These are phyloP conservation scores for Ceratobasidium sp. DNA, from an alignment of 1,284 basidiomycete genomes.

Conservation along the genomic window DNA sequence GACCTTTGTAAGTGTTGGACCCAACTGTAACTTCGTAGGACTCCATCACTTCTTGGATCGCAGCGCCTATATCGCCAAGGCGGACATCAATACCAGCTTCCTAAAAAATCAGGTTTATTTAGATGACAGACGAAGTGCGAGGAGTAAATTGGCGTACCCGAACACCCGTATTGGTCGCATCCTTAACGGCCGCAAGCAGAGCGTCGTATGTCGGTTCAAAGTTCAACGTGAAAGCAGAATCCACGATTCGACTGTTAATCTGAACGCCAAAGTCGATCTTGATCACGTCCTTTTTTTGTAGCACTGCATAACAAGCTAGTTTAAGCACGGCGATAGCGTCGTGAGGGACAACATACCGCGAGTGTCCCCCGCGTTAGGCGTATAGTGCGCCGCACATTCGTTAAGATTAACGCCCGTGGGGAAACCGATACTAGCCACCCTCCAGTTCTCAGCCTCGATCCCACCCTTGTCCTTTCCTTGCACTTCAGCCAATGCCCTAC, in stretches of 20 bases:
- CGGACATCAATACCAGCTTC: conserved; percentile 97
- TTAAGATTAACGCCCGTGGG: conserved; percentile 97
- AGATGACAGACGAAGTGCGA: conserved; percentile 25
- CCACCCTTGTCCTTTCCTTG: conserved; percentile 67
- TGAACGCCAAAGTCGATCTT: conserved; percentile 99
- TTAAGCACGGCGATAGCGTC: neutral
- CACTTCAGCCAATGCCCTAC: conserved; percentile 82
- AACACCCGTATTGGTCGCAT: conserved; percentile 92
- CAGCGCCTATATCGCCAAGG: conserved; percentile 91
- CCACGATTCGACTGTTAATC: conserved; percentile 92
- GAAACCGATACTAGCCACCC: conserved; percentile 82
- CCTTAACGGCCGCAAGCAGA: conserved; percentile 90
- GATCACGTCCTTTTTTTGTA: conserved; percentile 87
- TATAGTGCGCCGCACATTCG: conserved; percentile 96
- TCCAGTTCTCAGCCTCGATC: conserved; percentile 64
- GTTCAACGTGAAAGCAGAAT: conserved; percentile 94
- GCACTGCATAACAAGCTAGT: conserved; percentile 64
- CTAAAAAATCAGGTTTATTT: conserved; percentile 60
- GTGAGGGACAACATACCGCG: conserved; percentile 64
- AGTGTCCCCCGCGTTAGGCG: conserved; percentile 95
- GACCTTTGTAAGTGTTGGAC: conserved; percentile 88
- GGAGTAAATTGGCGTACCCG: conserved; percentile 64
- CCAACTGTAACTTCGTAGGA: conserved; percentile 93
- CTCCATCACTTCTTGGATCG: conserved; percentile 99
- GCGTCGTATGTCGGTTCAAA: conserved; percentile 93